Evolutionary conservation across 257 asterid genomes (phyloP), one percentile per base, ranked within the genome.

Genomic region (Solanum bulbocastanum): DNA sequence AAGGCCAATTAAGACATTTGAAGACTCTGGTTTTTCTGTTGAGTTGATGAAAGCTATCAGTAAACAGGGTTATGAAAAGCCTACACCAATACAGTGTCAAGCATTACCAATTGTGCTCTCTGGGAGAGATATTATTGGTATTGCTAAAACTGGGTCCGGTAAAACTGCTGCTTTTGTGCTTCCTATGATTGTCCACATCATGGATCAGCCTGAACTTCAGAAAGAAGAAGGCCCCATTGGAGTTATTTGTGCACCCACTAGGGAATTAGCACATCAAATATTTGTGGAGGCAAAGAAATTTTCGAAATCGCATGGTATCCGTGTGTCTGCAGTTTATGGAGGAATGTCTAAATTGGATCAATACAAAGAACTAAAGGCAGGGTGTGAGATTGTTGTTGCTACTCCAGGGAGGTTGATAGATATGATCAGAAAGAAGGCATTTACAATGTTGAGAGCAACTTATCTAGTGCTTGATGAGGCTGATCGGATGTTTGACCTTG

Each of bases 401-500:
- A 97, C 98, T 87, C 99, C 99, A 40, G 99, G 99, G 86, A 93
- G 99, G 92, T 87, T 97, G 92, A 97, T 97, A 91, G 98, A 97
- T 90, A 91, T 97, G 99, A 92, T 97, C 37, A 96, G 95, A 92
- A 95, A 95, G 98, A 97, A 97, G 94, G 99, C 98, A 33, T 83
- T 94, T 90, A 93, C 94, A 75, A 94, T 97, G 99, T 75, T 83
- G 87, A 94, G 98, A 90, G 90, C 99, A 68, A 93, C 99, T 65
- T 97, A 96, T 87, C 92, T 97, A 91, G 99, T 96, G 69, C 99
- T 97, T 88, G 99, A 97, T 87, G 99, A 97, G 90, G 99, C 99
- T 65, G 99, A 97, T 92, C 89, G 99, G 88, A 97, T 97, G 99
- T 97, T 97, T 91, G 99, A 97, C 94, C 99, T 97, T 83, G 99